Conservation (phyloP, 1,139 yeast species). For the Pichia sp. region DNA sequence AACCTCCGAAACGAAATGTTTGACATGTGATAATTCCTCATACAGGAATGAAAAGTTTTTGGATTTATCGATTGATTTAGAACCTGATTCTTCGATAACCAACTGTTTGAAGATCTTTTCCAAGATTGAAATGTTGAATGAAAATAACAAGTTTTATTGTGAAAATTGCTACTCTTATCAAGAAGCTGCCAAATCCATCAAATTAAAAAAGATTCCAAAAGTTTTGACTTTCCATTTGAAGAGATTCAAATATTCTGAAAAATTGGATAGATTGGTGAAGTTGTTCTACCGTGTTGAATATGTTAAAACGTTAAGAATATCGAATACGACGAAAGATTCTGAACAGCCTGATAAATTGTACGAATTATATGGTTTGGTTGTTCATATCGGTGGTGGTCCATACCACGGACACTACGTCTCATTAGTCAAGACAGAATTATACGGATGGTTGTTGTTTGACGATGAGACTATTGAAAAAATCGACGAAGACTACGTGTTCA, state of each 20-base stretch:
- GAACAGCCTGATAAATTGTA: slow-evolving; percentile 52
- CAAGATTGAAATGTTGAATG: slow-evolving; percentile 81
- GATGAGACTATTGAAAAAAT: slow-evolving; percentile 94
- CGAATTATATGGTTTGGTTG: slow-evolving; percentile 82
- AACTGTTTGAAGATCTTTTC: slow-evolving; percentile 78
- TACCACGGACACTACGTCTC: slow-evolving; percentile 97
- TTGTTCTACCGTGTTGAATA: slow-evolving; percentile 83
- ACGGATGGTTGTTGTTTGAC: slow-evolving; percentile 91
- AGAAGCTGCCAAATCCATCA: slow-evolving; percentile 94
- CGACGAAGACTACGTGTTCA: slow-evolving; percentile 77
- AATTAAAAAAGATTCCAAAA: slow-evolving; percentile 73
- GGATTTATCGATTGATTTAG: slow-evolving; percentile 84
- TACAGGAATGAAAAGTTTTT: slow-evolving; percentile 82
- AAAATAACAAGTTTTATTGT: slow-evolving; percentile 89
- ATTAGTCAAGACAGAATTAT: slow-evolving; percentile 71
- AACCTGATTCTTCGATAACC: slow-evolving; percentile 71
- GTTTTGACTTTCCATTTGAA: slow-evolving; percentile 82
- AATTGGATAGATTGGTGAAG: slow-evolving; percentile 77
- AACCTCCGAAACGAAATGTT: slow-evolving; percentile 86
- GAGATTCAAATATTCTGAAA: slow-evolving; percentile 88
- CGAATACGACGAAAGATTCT: slow-evolving; percentile 66
- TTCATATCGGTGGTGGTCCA: slow-evolving; percentile 97
- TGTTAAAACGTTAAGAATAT: slow-evolving; percentile 69
- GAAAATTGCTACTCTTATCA: slow-evolving; percentile 88
- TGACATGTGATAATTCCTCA: slow-evolving; percentile 86